Base-by-base conservation (phyloP, 108 stramenopile species). In the Aurantiochytrium sp. region DNA sequence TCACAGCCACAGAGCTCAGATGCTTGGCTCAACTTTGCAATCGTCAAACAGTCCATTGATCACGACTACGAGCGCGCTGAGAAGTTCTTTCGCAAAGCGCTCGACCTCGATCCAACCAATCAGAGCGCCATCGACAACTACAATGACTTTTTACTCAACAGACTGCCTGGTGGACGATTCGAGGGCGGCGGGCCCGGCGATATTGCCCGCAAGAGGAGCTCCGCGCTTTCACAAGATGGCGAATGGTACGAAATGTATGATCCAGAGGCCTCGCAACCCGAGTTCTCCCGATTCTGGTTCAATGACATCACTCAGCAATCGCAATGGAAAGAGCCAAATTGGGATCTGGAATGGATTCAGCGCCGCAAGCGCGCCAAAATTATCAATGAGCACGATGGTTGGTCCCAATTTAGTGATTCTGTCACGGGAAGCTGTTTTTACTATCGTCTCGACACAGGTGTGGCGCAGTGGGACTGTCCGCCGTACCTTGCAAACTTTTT, bases 11-110 rank as follows among this genome's bases (percentile, higher is more conserved):
- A 92, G 83, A 92, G 92, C 88, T 83, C 94, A 5, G 58, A 90
- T 71, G 88, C 92, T 4, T 76, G 93, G 23, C 72, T 94, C 58
- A 94, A 94, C 64, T 94, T 90, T 73, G 93, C 94, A 19, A 59
- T 94, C n/a, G 49, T 94, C 53, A 92, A 94, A 53, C 94, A 94
- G 89, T 93, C 91, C 87, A 89, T 94, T 59, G 73, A 90, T 87
- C 69, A 69, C 44, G 69, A 93, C 58, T 93, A 91, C 60, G 92
- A 93, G 72, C 88, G 72, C 44, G 93, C 94, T 2, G 94, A 94
- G 91, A 93, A 91, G 88, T 91, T 93, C 60, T 94, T 92, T 58
- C 92, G 92, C 28, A 88, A 92, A 64, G 93, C 94, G 25, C 64
- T 94, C 58, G 87, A 91, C 53, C 55, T 92, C 12, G 92, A 92